Percentiles rank a stretch among this genome's conserved stretches.
Evolutionary conservation across 352 stramenopile species (phyloP).

Genomic region (Phytopythium oedochilum): DNA sequence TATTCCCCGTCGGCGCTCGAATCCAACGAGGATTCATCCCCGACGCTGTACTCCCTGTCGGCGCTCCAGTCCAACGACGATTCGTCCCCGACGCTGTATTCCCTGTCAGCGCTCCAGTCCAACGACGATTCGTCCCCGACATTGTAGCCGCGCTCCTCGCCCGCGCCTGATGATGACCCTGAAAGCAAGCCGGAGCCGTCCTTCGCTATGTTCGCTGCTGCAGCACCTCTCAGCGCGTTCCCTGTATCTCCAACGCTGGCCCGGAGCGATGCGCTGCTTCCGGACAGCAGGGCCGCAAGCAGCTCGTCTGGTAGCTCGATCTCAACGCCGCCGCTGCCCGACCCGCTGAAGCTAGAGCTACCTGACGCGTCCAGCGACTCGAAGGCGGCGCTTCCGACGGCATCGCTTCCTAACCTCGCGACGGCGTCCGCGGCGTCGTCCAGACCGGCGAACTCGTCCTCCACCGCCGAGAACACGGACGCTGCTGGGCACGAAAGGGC

Average conservation of each 20-base stretch:
- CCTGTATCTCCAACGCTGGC: no score
- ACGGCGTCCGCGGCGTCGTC: constrained; percentile 2
- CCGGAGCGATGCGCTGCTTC: neutral
- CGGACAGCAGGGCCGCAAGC: neutral
- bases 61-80: no score
- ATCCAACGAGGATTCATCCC: neutral
- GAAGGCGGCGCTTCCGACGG: neutral
- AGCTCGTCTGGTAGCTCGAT: constrained; percentile 1
- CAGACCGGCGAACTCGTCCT: constrained; percentile 2
- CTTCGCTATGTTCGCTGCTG: neutral
- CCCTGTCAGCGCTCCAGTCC: no score
- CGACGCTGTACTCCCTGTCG: neutral
- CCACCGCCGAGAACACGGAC: neutral
- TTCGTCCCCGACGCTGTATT: neutral
- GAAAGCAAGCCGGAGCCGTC: neutral
- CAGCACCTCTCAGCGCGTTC: neutral
- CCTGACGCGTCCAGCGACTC: neutral
- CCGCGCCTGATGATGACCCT: neutral
- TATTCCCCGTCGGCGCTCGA: no score
- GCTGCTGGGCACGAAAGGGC: neutral
- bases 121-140: neutral
- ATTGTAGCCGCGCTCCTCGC: neutral
- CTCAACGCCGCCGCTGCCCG: constrained; percentile 1
- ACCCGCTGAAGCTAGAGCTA: neutral
- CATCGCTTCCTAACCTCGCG: constrained; percentile 1